Conservation (phyloP, 768 basidiomycete species). For the Nevesoporus exiguus region DNA sequence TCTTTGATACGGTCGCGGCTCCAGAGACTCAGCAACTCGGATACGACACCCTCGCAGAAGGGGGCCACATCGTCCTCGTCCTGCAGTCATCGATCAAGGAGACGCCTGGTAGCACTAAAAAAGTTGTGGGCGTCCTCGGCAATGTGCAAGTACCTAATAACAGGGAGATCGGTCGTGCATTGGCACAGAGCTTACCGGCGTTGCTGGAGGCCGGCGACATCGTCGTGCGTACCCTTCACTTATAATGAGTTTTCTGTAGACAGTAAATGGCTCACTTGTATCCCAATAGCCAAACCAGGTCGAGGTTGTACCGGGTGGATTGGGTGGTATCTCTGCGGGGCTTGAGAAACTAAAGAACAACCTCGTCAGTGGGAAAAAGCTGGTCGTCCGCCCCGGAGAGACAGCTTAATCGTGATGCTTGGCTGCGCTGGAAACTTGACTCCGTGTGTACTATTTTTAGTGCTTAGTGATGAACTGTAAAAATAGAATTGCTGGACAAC, state of each 20-base stretch:
- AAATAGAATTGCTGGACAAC: too few species aligned
- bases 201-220: constrained; percentile 16
- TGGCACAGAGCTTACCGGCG: constrained; percentile 10
- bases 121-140: constrained; percentile 8
- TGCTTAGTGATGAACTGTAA: too few species aligned
- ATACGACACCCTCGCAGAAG: constrained; percentile 30
- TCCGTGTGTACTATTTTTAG: too few species aligned
- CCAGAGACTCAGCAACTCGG: constrained; percentile 33
- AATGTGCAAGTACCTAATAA: constrained; percentile 10
- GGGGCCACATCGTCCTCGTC: constrained; percentile 28
- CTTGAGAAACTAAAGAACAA: constrained; percentile 34
- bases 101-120: constrained; percentile 15
- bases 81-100: constrained; percentile 7
- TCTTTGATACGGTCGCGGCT: constrained; percentile 28
- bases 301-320: constrained; percentile 36
- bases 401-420: constrained; percentile 11
- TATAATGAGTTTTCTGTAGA: background rate
- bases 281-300: constrained; percentile 14
- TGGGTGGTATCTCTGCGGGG: constrained; percentile 34
- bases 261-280: background rate
- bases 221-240: constrained; percentile 6
- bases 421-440: too few species aligned
- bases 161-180: constrained; percentile 11
- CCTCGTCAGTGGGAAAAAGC: constrained; percentile 37
- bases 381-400: constrained; percentile 31